A percentile compares a stretch with the other conserved stretches of the same genome.
Evolutionary conservation across 2,329 filamentous ascomycete species (phyloP).

Genomic region (Aspergillus sclerotialis): DNA sequence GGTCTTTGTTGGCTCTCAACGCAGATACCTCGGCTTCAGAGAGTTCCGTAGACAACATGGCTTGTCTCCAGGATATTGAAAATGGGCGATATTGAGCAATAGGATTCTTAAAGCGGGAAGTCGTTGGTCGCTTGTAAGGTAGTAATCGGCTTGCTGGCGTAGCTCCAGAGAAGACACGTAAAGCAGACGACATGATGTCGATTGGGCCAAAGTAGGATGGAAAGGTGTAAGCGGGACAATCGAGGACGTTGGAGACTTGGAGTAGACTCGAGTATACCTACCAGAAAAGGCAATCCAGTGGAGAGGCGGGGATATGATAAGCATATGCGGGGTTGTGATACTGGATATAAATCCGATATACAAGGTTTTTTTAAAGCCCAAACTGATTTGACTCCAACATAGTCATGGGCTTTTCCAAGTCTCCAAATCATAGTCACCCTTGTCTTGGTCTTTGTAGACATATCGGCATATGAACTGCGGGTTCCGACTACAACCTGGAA

Average conservation of each 20-base stretch:
- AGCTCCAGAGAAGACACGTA: too few relatives aligned
- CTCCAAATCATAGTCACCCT: too few relatives aligned
- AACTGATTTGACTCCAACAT: slow-evolving; percentile 1
- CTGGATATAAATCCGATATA: not conserved
- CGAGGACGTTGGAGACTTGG: not conserved
- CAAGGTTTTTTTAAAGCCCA: not conserved
- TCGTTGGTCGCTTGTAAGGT: slow-evolving; percentile 1
- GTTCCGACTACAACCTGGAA: too few relatives aligned
- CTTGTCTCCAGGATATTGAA: slow-evolving; percentile 8
- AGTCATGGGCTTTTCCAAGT: too few relatives aligned
- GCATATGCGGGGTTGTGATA: slow-evolving; percentile 2
- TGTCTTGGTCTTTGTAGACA: too few relatives aligned
- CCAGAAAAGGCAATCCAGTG: not conserved
- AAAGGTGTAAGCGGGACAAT: too few relatives aligned
- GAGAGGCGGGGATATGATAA: slow-evolving; percentile 3
- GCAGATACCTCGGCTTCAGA: slow-evolving; percentile 45
- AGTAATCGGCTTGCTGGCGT: slow-evolving; percentile 2
- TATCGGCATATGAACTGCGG: too few relatives aligned
- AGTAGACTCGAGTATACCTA: not conserved
- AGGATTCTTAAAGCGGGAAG: not conserved
- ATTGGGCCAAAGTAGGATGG: too few relatives aligned
- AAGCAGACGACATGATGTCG: too few relatives aligned
- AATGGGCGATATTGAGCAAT: slow-evolving; percentile 4
- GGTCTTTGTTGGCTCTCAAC: slow-evolving; percentile 51
- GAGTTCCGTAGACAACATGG: slow-evolving; percentile 37